phyloP scores from a whole-genome alignment of 2,329 filamentous ascomycete species.

The Fusarium floridanum region DNA sequence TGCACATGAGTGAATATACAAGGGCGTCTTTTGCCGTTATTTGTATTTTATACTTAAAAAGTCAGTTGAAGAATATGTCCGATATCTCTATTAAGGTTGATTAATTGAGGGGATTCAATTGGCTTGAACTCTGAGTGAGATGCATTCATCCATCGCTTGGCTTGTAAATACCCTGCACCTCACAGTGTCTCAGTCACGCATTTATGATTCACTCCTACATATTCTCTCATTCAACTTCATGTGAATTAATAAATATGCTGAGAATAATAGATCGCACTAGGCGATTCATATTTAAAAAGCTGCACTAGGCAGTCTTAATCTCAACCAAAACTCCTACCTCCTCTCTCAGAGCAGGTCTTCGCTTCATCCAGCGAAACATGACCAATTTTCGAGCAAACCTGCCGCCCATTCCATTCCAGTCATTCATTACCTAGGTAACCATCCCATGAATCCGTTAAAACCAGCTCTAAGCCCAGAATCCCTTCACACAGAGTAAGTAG shows the following conservation, averaged over 20 bases:
- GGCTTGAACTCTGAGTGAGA: background rate
- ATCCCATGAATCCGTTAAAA: background rate
- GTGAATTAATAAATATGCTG: background rate
- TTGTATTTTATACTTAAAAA: background rate
- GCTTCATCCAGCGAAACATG: background rate
- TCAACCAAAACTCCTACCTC: background rate
- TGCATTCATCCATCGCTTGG: background rate
- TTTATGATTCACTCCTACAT: conserved; percentile 4
- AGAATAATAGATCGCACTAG: background rate
- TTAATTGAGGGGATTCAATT: background rate
- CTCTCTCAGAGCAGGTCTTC: background rate
- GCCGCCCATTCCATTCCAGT: conserved; percentile 17
- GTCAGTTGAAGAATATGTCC: background rate
- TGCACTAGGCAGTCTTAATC: background rate
- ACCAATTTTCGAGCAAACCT: conserved; percentile 35
- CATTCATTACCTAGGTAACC: background rate
- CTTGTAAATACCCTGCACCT: background rate
- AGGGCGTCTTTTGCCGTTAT: background rate
- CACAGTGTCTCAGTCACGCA: background rate
- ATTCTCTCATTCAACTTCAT: background rate
- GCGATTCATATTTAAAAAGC: background rate
- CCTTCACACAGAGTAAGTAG: conserved; percentile 11
- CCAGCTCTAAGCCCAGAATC: conserved; percentile 6
- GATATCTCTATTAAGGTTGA: background rate
- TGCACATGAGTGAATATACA: background rate